A percentile compares a stretch with the other conserved stretches of the same genome.
Conservation (phyloP, 2,329 filamentous ascomycete species). For the Pyrenophora seminiperda region DNA sequence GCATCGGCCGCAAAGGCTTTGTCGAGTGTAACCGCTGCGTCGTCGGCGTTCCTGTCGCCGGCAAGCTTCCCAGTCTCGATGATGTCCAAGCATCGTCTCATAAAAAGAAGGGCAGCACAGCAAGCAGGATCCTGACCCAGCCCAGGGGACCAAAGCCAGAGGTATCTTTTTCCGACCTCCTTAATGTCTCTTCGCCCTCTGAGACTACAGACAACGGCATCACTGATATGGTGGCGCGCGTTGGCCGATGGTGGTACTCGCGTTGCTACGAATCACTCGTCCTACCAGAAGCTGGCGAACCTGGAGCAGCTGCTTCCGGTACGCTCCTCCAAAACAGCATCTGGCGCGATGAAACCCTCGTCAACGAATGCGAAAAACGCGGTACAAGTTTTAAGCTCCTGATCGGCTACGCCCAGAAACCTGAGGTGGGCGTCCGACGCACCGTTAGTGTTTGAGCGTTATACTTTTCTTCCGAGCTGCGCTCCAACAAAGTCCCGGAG, state of each 20-base stretch:
- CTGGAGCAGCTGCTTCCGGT: constrained; percentile 41
- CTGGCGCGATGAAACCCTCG: constrained; percentile 75
- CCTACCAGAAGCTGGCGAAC: constrained; percentile 43
- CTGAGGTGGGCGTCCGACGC: constrained; percentile 55
- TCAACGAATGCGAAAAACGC: constrained; percentile 84
- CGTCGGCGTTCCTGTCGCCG: constrained; percentile 75
- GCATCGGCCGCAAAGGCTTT: constrained; percentile 73
- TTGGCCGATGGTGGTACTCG: constrained; percentile 96
- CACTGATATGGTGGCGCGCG: constrained; percentile 87
- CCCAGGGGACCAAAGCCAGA: constrained; percentile 36
- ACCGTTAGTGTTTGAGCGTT: constrained; percentile 55
- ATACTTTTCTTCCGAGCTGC: constrained; percentile 36
- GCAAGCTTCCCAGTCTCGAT: constrained; percentile 48
- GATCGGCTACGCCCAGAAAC: constrained; percentile 89
- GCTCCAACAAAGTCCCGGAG: constrained; percentile 38
- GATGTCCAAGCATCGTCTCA: constrained; percentile 26
- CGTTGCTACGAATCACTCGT: constrained; percentile 82
- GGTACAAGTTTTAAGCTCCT: constrained; percentile 87
- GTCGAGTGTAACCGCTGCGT: constrained; percentile 74
- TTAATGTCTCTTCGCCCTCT: constrained; percentile 38
- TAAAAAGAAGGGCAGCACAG: constrained; percentile 39
- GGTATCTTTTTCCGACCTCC: constrained; percentile 46
- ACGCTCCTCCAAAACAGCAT: constrained; percentile 64
- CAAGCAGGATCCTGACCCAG: constrained; percentile 27
- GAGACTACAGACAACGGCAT: constrained; percentile 76